phyloP scores from a whole-genome alignment of 345 rosid genomes.

The Citrus maxima region DNA sequence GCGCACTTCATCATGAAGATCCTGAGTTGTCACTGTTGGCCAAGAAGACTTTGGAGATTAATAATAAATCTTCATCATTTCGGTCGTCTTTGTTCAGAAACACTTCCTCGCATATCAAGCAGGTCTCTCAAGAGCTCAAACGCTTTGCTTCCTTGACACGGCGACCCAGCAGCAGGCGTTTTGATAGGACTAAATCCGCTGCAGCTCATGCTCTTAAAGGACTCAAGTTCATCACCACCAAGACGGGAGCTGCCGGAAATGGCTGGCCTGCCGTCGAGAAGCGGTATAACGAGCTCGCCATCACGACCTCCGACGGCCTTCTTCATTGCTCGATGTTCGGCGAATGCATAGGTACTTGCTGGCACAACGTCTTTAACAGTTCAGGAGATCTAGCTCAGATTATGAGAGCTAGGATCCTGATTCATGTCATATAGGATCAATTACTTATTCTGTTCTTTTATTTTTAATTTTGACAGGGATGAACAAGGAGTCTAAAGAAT shows the following conservation, averaged over 20 bases:
- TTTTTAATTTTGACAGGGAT: slow-evolving; percentile 40
- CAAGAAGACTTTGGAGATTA: slow-evolving; percentile 53
- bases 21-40: slow-evolving; percentile 69
- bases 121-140: slow-evolving; percentile 76
- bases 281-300: slow-evolving; percentile 56
- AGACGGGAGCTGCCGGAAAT: slow-evolving; percentile 41
- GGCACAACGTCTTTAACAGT: too few species aligned
- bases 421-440: neutral
- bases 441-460: neutral
- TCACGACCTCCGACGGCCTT: slow-evolving; percentile 39
- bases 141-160: slow-evolving; percentile 55
- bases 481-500: slow-evolving; percentile 85
- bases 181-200: slow-evolving; percentile 70
- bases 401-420: too few species aligned
- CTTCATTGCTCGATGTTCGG: slow-evolving; percentile 63
- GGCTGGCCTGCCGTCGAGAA: slow-evolving; percentile 73
- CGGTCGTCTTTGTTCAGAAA: slow-evolving; percentile 49
- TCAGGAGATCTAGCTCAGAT: too few species aligned
- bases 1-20: slow-evolving; percentile 40
- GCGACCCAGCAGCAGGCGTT: slow-evolving; percentile 40
- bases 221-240: slow-evolving; percentile 73
- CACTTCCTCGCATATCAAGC: slow-evolving; percentile 61
- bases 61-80: slow-evolving; percentile 36
- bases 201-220: slow-evolving; percentile 79
- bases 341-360: slow-evolving; percentile 70